Percentiles rank a stretch among this genome's conserved stretches.
These are phyloP conservation scores for Narthecium ossifragum DNA, from an alignment of 106 monocot species.

Conservation along the genomic window DNA sequence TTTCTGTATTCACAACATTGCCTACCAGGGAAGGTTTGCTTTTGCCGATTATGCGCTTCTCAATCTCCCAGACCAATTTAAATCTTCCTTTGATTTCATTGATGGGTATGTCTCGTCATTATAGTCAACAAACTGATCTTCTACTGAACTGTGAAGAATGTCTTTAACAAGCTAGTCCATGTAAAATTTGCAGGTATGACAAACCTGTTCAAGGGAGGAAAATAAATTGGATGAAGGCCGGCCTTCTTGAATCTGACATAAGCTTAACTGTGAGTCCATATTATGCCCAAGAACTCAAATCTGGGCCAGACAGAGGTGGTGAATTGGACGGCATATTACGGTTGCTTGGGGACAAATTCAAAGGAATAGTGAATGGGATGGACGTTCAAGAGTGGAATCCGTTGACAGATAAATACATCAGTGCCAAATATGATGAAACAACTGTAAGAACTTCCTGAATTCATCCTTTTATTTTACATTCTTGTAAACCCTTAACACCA, in stretches of 20 bases:
- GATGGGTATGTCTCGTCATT: slow-evolving; percentile 53
- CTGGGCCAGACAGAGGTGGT: slow-evolving; percentile 54
- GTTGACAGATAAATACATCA: slow-evolving; percentile 67
- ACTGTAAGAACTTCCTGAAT: slow-evolving; percentile 43
- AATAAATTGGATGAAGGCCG: slow-evolving; percentile 98
- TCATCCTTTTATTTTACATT: background rate
- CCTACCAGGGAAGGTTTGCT: slow-evolving; percentile 87
- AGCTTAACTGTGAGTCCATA: slow-evolving; percentile 74
- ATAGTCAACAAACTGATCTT: background rate
- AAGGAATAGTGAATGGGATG: slow-evolving; percentile 90
- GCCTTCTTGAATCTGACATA: slow-evolving; percentile 56
- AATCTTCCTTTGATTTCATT: slow-evolving; percentile 75
- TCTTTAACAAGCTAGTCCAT: background rate
- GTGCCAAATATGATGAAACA: slow-evolving; percentile 58
- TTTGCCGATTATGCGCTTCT: slow-evolving; percentile 55
- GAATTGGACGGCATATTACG: slow-evolving; percentile 53
- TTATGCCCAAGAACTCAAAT: slow-evolving; percentile 73
- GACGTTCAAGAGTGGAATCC: slow-evolving; percentile 84
- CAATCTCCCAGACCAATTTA: slow-evolving; percentile 70
- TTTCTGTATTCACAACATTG: slow-evolving; percentile 95
- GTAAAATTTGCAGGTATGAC: slow-evolving; percentile 44
- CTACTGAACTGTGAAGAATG: background rate
- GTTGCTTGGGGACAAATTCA: slow-evolving; percentile 18
- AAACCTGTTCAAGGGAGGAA: slow-evolving; percentile 88
- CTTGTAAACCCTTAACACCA: too few relatives aligned